These are phyloP conservation scores for Sungouiella thailandica DNA, from an alignment of 805 yeast genomes.

Conservation along the genomic window DNA sequence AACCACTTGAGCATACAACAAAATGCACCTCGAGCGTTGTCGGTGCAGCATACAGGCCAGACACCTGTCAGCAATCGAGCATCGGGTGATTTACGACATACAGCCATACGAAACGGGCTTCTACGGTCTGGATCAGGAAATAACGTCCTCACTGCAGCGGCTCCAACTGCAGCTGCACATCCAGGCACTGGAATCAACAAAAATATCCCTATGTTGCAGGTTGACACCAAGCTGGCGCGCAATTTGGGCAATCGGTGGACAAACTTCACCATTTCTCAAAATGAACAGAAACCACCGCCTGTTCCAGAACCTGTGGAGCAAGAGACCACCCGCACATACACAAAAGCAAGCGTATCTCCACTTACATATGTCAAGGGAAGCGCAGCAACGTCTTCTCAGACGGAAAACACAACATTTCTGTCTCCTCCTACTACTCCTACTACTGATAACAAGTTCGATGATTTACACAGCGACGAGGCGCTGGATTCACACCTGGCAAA, in stretches of 20 bases:
- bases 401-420: background rate
- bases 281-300: no score
- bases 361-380: conserved; percentile 6
- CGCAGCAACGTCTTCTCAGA: conserved; percentile 1
- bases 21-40: no score
- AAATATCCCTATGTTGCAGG: conserved; percentile 10
- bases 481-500: no score
- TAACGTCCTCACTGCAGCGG: no score
- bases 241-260: conserved; percentile 1
- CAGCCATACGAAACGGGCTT: conserved; percentile 9
- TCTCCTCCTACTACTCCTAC: background rate
- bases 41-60: no score
- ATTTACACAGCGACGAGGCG: background rate
- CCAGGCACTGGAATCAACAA: no score
- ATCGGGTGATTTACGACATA: conserved; percentile 8
- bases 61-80: no score
- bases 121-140: no score
- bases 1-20: no score
- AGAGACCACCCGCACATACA: background rate
- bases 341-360: conserved; percentile 11
- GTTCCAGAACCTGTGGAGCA: no score
- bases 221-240: background rate
- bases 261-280: conserved; percentile 1
- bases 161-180: no score
- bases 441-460: conserved; percentile 4